Percentiles rank a stretch among this genome's conserved stretches.
These are phyloP conservation scores for Cryptosporidium ryanae DNA, from an alignment of 169 alveolate species.

Conservation along the genomic window DNA sequence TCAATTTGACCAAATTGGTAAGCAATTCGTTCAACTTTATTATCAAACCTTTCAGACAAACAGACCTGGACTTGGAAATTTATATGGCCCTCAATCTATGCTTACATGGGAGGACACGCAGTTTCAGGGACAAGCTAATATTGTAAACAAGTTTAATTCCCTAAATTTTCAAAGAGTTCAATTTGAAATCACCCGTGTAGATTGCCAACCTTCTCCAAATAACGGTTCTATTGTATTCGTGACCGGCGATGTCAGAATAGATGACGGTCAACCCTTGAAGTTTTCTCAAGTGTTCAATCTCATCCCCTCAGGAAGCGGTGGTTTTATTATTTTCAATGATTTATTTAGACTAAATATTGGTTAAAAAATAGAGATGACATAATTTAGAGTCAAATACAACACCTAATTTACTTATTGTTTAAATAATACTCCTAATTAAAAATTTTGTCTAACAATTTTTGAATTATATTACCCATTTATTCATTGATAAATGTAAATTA, in stretches of 20 bases:
- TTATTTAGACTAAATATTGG: constrained; percentile 84
- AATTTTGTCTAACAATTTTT: not conserved
- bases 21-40: constrained; percentile 84
- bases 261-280: constrained; percentile 84
- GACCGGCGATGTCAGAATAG: constrained; percentile 83
- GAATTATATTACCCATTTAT: not conserved
- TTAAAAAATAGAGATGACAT: constrained; percentile 43
- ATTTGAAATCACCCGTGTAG: constrained; percentile 81
- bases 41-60: constrained; percentile 82
- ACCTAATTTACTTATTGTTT: not conserved
- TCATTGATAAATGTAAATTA: not conserved
- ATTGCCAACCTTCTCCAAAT: constrained; percentile 87
- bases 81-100: constrained; percentile 87
- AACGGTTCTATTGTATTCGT: constrained; percentile 84
- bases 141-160: constrained; percentile 81
- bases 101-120: constrained; percentile 88
- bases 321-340: constrained; percentile 82
- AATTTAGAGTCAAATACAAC: not conserved
- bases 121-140: constrained; percentile 84
- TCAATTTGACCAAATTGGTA: constrained; percentile 82
- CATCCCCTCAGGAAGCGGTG: constrained; percentile 84
- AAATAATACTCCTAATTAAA: not conserved
- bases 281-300: constrained; percentile 83
- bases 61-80: constrained; percentile 79
- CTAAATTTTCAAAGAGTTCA: constrained; percentile 77